phyloP scores from a whole-genome alignment of 768 basidiomycete genomes.

The Tephrocybe sp. region DNA sequence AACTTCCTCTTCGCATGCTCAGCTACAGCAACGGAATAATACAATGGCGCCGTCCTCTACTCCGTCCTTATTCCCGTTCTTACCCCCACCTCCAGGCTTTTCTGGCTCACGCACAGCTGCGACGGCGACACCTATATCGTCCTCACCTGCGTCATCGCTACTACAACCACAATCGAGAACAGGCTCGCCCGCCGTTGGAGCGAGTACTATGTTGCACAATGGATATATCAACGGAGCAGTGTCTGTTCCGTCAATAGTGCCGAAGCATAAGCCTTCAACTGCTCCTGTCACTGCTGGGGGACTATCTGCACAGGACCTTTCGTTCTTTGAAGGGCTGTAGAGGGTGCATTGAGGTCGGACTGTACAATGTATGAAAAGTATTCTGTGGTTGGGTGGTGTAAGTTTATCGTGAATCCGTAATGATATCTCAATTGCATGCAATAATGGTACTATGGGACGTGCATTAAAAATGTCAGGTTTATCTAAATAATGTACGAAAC shows the following conservation, averaged over 20 bases:
- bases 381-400: not conserved
- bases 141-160: not conserved
- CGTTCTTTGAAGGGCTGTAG: conserved; percentile 80
- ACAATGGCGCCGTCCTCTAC: conserved; percentile 19
- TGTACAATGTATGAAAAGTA: not conserved
- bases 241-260: conserved; percentile 1
- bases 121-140: conserved; percentile 1
- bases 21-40: conserved; percentile 26
- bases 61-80: conserved; percentile 9
- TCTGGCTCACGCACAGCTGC: conserved; percentile 5
- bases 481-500: no score
- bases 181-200: conserved; percentile 9
- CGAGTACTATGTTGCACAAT: not conserved
- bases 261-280: conserved; percentile 17
- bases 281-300: conserved; percentile 38
- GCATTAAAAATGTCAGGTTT: no score
- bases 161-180: not conserved
- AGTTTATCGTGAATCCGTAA: no score
- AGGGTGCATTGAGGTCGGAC: not conserved
- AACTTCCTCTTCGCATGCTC: conserved; percentile 26
- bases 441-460: no score
- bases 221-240: not conserved
- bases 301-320: conserved; percentile 79
- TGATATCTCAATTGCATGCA: no score
- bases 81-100: conserved; percentile 14